Evolutionary conservation across 192 early-diverging fungal genomes (phyloP), one percentile per base, ranked within the genome.

Genomic region (Backusella circina): DNA sequence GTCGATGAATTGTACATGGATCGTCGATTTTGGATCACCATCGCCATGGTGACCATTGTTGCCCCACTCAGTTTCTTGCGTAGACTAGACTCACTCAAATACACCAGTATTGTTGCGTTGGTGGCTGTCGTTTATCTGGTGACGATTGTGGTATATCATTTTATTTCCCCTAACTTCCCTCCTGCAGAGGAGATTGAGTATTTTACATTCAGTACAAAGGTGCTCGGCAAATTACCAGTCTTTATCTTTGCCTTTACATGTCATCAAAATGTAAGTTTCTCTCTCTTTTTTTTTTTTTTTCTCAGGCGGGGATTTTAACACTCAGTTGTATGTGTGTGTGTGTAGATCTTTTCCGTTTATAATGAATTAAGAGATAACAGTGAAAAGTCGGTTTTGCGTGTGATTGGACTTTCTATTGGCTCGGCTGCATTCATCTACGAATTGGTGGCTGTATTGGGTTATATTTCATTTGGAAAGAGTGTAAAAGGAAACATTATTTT

Each of bases 201-300:
- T 12, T 78, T 94, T 33, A 82, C 84, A 31, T 81, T 91, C 81
- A 88, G 83, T 15, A 83, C 81, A 36, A 84, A 86, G 38, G 89
- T 94, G 82, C 90, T 95, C 84, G 86, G 89, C 23, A 87, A 88
- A 23, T 79, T 98, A 50, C 98, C 98, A 1, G 94, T 99, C 33
- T 99, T 99, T 88, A 94, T 99, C 21, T 99, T 99, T 89, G 96
- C 96, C 9, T 99, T 98, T 75, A 99, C 98, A 23, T 99, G 98
- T 80, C 97, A 99, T 83, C 97, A 99, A 83, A 99, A 99, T 82
- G 93, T 95, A 83, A 83, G 86, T 76, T 26, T 8, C 15, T 67
- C 18, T 9, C 35, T 21, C 30, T 68, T 37, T 38, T 65, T 0
- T 31, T 5, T 21, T 13, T 41, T 41, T 41, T 57, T 57, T 57